Evolutionary conservation across 75 land plant genomes (phyloP).

Genomic region (Larix kaempferi): DNA sequence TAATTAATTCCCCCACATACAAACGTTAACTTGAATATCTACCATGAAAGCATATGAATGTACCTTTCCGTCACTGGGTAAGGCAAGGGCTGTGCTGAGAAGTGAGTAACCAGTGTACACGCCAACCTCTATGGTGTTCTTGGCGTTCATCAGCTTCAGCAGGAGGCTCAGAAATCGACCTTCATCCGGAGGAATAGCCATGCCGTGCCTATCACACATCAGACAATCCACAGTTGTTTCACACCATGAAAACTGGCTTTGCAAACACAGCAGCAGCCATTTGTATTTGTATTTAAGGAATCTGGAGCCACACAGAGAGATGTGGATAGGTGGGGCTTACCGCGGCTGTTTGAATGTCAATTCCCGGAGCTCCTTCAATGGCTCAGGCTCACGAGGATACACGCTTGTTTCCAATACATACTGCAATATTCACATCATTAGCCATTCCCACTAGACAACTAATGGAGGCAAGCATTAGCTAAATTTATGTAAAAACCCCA

Average conservation of each 20-base stretch:
- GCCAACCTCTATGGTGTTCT: constrained; percentile 81
- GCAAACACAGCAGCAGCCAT: too few relatives aligned
- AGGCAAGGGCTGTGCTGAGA: constrained; percentile 78
- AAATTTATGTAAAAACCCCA: background rate
- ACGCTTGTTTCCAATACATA: constrained; percentile 78
- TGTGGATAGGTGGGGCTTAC: constrained; percentile 3
- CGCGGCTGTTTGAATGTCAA: constrained; percentile 48
- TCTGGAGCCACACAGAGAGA: background rate
- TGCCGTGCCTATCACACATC: background rate
- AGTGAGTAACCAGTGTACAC: constrained; percentile 86
- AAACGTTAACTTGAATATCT: too few relatives aligned
- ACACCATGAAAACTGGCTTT: background rate
- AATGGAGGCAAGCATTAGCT: background rate
- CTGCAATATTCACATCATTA: constrained; percentile 22
- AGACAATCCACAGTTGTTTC: too few relatives aligned
- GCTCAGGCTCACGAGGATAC: constrained; percentile 70
- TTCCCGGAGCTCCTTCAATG: constrained; percentile 63
- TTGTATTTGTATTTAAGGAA: too few relatives aligned
- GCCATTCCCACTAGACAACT: background rate
- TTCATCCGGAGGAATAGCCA: constrained; percentile 76
- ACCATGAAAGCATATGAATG: too few relatives aligned
- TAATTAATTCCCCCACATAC: too few relatives aligned
- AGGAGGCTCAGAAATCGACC: constrained; percentile 67
- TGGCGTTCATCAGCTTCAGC: constrained; percentile 76
- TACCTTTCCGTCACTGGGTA: constrained; percentile 79